Evolutionary conservation across 306 rosid species (phyloP).

Genomic region (Dryas octopetala): DNA sequence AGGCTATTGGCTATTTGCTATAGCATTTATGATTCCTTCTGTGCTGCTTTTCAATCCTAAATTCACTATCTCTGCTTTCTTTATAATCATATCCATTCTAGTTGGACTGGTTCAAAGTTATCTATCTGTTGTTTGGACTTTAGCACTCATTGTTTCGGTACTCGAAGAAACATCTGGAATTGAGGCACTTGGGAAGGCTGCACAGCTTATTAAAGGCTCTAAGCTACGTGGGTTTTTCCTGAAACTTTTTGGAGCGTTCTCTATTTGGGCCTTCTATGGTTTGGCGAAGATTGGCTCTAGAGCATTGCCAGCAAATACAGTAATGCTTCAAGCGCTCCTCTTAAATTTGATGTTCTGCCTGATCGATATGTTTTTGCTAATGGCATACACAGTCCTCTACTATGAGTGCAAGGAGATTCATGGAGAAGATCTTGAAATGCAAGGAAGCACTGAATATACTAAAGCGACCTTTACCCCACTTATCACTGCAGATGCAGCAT

Average conservation of each 20-base stretch:
- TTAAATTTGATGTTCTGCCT: background rate
- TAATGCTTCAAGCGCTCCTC: background rate
- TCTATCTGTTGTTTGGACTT: slow-evolving; percentile 22
- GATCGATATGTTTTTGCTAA: slow-evolving; percentile 9
- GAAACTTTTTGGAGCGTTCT: background rate
- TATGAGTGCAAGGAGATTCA: slow-evolving; percentile 32
- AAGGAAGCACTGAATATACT: slow-evolving; percentile 14
- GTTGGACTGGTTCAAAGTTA: background rate
- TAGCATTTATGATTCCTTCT: background rate
- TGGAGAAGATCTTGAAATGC: slow-evolving; percentile 34
- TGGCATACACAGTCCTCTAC: slow-evolving; percentile 30
- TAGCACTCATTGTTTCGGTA: slow-evolving; percentile 23
- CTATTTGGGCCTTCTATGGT: background rate
- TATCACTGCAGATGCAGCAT: background rate
- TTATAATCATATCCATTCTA: background rate
- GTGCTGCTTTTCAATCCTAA: background rate
- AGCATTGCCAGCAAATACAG: background rate
- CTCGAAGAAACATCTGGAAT: slow-evolving; percentile 27
- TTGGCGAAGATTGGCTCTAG: background rate
- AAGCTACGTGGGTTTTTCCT: slow-evolving; percentile 20
- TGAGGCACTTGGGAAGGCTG: slow-evolving; percentile 28
- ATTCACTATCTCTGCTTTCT: background rate
- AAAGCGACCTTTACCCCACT: background rate
- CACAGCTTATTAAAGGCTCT: slow-evolving; percentile 19
- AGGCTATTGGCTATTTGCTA: background rate